Conservation (phyloP, 2,329 filamentous ascomycete species). For the Fusarium neocosmosporiellum region DNA sequence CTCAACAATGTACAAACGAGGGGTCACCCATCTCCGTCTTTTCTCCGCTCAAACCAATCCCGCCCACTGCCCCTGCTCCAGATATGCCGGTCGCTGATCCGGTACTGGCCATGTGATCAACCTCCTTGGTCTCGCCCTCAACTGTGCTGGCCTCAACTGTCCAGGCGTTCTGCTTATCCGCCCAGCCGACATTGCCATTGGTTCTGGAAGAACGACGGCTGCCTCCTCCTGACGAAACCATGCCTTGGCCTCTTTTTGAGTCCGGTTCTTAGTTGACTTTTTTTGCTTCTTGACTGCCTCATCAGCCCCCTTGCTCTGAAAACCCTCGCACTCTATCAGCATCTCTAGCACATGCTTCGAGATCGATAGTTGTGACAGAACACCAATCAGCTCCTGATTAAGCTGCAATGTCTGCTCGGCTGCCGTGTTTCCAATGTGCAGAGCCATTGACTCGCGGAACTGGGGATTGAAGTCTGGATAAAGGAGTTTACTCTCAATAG, state of each 20-base stretch:
- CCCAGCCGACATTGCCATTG: conserved; percentile 13
- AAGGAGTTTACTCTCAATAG: conserved; percentile 51
- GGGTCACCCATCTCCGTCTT: not conserved
- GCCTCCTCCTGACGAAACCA: conserved; percentile 5
- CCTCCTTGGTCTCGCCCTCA: conserved; percentile 23
- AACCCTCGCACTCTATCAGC: conserved; percentile 22
- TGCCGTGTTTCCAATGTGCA: conserved; percentile 41
- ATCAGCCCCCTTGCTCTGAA: not conserved
- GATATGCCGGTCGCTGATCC: conserved; percentile 26
- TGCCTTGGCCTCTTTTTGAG: not conserved
- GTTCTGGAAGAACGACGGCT: not conserved
- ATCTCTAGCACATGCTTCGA: conserved; percentile 6
- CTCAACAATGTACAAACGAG: not conserved
- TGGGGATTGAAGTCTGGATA: conserved; percentile 42
- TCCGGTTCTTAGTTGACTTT: not conserved
- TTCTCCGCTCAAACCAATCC: conserved; percentile 4
- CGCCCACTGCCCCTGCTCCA: conserved; percentile 17
- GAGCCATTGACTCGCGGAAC: conserved; percentile 47
- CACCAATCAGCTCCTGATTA: conserved; percentile 32
- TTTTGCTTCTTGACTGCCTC: not conserved
- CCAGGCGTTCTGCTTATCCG: conserved; percentile 13
- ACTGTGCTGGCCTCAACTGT: conserved; percentile 7
- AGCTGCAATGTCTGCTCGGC: conserved; percentile 36
- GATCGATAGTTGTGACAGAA: conserved; percentile 15
- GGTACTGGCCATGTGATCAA: conserved; percentile 32